Conservation (phyloP, 2,329 filamentous ascomycete species). For the Cercospora zeae-maydis region DNA sequence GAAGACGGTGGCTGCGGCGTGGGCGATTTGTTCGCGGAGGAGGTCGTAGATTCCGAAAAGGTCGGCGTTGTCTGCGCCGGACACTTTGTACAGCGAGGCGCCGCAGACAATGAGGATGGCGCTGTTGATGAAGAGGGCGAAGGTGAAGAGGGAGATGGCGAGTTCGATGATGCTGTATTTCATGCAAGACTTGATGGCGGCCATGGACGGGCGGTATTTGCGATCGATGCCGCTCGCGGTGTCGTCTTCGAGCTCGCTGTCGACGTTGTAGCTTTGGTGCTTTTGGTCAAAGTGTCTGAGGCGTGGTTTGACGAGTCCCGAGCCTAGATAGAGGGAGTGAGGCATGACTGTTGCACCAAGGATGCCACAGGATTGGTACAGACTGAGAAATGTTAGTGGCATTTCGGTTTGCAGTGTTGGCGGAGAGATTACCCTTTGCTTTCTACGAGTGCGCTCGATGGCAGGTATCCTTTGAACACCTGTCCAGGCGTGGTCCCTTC, state of each 20-base stretch:
- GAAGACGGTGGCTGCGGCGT: conserved; percentile 77
- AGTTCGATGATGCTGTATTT: conserved; percentile 42
- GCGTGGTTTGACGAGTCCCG: conserved; percentile 65
- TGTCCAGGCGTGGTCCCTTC: conserved; percentile 53
- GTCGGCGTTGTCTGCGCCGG: conserved; percentile 62
- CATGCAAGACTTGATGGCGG: conserved; percentile 41
- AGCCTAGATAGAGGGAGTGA: conserved; percentile 65
- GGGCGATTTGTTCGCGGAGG: conserved; percentile 64
- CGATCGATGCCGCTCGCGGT: conserved; percentile 14
- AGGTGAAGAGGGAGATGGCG: conserved; percentile 41
- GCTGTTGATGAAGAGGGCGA: conserved; percentile 44
- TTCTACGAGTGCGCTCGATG: conserved; percentile 57
- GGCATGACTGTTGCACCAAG: conserved; percentile 74
- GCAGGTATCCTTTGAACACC: conserved; percentile 64
- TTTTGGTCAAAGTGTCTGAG: conserved; percentile 61
- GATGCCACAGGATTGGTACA: conserved; percentile 72
- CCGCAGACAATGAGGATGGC: conserved; percentile 57
- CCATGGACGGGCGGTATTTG: conserved; percentile 40
- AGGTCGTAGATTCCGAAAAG: conserved; percentile 80
- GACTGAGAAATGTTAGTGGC: conserved; percentile 25
- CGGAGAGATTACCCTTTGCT: conserved; percentile 48
- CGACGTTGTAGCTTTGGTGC: conserved; percentile 50
- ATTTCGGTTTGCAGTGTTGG: neutral
- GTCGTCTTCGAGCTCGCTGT: conserved; percentile 28
- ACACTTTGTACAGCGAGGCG: conserved; percentile 64